Conservation (phyloP, 2,329 filamentous ascomycete species). For the Monosporascus sp. region DNA sequence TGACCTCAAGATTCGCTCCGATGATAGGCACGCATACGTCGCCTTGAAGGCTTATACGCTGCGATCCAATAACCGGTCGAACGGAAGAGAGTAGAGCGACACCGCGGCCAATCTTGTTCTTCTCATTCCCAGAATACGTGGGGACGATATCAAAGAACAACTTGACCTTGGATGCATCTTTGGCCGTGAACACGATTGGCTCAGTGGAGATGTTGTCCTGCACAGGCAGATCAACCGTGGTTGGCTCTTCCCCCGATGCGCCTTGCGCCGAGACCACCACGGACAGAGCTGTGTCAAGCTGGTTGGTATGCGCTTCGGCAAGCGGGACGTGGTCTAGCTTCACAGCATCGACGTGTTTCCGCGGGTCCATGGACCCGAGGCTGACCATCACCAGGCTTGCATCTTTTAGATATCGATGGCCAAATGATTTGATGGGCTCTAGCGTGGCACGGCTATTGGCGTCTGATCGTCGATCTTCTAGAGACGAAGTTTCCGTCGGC, state of each 20-base stretch:
- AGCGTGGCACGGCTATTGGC: conserved; percentile 42
- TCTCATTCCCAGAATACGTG: conserved; percentile 85
- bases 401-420: conserved; percentile 87
- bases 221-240: conserved; percentile 84
- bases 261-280: conserved; percentile 83
- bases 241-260: conserved; percentile 72
- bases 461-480: conserved; percentile 54
- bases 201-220: conserved; percentile 93
- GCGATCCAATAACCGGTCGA: conserved; percentile 73
- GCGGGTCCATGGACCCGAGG: conserved; percentile 89
- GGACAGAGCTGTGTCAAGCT: conserved; percentile 89
- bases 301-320: conserved; percentile 81
- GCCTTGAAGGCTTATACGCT: conserved; percentile 86
- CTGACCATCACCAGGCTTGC: conserved; percentile 89
- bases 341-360: conserved; percentile 74
- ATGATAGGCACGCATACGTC: conserved; percentile 91
- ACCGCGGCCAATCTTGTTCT: conserved; percentile 82
- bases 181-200: conserved; percentile 82
- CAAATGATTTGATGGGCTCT: conserved; percentile 90
- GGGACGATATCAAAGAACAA: conserved; percentile 92
- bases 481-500: conserved; percentile 50
- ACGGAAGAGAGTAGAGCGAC: conserved; percentile 85
- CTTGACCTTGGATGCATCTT: conserved; percentile 74
- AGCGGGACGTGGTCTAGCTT: conserved; percentile 84
- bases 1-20: conserved; percentile 78